Evolutionary conservation across 306 rosid species (phyloP), one percentile per base, ranked within the genome.

Genomic region (Neltuma alba): DNA sequence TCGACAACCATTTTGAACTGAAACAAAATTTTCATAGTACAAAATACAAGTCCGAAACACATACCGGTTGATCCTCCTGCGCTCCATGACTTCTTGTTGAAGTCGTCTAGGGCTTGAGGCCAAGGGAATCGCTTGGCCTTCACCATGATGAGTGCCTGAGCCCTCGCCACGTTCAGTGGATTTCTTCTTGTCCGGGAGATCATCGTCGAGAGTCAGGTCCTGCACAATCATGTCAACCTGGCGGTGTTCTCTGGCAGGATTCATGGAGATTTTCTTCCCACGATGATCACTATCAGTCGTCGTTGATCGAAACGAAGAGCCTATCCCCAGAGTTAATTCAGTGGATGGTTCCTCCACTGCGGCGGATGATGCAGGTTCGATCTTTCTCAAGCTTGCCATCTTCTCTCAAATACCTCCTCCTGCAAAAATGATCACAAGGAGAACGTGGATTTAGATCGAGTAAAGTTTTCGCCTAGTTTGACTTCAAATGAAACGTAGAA

Each of bases 1-100:
- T 9, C 2, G 2, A 48, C 23, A 5, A 5, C 1, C 41, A 37
- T 37, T 37, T 37, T 15, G 18, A 45, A 45, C 5, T 12, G 65
- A n/a, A 60, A 60, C 60, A 54, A 9, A 8, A 55, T 21, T 23
- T 57, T 60, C 66, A 60, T 13, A 1, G n/a, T 12, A 13, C 4
- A 60, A 60, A 23, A 58, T 6, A 6, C 36, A 15, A 16, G 21
- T 28, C 7, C 7, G 0, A 34, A 34, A 25, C 16, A 5, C n/a
- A 6, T 73, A 86, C 88, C 84, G 74, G n/a, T 40, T 82, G 28
- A 85, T 77, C 76, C 28, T 89, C 60, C 27, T 80, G 0, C 79
- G 77, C 18, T 84, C 85, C 79, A 81, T 31, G 7, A 80, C n/a
- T 10, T 81, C 61, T 25, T 71, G 55, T n/a, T 70, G 50, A 28